phyloP scores from a whole-genome alignment of 306 rosid genomes.

The Begonia loranthoides region DNA sequence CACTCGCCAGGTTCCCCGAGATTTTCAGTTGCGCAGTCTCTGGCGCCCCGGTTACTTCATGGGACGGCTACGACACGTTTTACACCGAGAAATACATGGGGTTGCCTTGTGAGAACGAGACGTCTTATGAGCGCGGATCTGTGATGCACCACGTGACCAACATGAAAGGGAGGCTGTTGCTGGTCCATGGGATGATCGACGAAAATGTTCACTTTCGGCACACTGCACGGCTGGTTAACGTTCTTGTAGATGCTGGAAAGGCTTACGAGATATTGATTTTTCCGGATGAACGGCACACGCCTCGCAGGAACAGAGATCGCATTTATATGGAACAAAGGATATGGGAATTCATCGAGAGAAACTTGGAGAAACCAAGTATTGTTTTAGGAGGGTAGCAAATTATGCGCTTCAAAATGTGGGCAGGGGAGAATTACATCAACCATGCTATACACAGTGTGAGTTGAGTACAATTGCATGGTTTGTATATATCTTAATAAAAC shows the following conservation, averaged over 20 bases:
- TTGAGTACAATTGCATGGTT: no score
- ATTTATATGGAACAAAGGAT: conserved; percentile 91
- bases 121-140: conserved; percentile 39
- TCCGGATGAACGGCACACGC: conserved; percentile 97
- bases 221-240: conserved; percentile 88
- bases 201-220: conserved; percentile 95
- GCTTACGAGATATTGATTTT: conserved; percentile 68
- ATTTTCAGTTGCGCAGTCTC: conserved; percentile 64
- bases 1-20: conserved; percentile 62
- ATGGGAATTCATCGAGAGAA: conserved; percentile 81
- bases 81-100: conserved; percentile 99
- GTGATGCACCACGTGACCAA: conserved; percentile 66
- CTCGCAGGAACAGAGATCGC: conserved; percentile 58
- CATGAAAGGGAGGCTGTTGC: conserved; percentile 56
- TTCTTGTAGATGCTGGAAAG: conserved; percentile 72
- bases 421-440: no score
- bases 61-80: conserved; percentile 96
- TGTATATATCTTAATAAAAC: no score
- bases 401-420: no score
- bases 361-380: conserved; percentile 9
- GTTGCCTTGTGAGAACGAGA: conserved; percentile 38
- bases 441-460: no score
- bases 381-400: no score
- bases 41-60: conserved; percentile 85
- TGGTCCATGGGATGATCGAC: conserved; percentile 96